Evolutionary conservation across 2,329 filamentous ascomycete species (phyloP), one percentile per base, ranked within the genome.

Genomic region (Sordariomycetes sp.): DNA sequence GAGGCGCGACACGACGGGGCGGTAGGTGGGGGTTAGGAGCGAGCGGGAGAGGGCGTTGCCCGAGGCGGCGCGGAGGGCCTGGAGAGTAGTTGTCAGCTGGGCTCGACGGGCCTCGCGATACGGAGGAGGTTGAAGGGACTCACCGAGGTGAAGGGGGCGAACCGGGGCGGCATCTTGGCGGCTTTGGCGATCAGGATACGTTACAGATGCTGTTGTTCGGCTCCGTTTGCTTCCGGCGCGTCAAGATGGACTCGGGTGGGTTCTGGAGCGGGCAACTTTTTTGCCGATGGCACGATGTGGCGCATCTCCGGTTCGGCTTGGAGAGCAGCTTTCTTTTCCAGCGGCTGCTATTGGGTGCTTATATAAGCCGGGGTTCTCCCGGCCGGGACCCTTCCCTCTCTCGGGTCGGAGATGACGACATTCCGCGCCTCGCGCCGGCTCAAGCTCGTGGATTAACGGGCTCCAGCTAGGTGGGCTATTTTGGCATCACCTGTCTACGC

Each of bases 1-100:
- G 48, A 89, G 79, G 58, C 90, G 86, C 59, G 79, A 72, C 61
- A 77, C 76, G 65, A 70, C 64, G 53, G 67, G 66, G 10, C 32
- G 32, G 34, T 24, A 48, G n/a, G 48, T 22, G 51, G 55, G 56
- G 32, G 55, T 13, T 35, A 48, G 56, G 51, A 54, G 12, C 15
- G 56, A 50, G 28, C 58, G 57, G 57, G 60, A 53, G 60, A 63
- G 60, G 57, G 61, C 53, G 3, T 53, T 52, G 51, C 59, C 59
- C 52, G 57, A 54, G 17, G 56, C 51, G 20, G 56, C 10, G 17
- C 56, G 56, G 35, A 57, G 52, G 56, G 50, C 51, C 52, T 51
- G 22, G 24, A 22, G 22, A n/a, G n/a, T n/a, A n/a, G 13, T 34
- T 42, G 39, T 56, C 51, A 51, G 54, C 24, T 51, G 28, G 22